A percentile compares a stretch with the other conserved stretches of the same genome.
These are phyloP conservation scores for Penicillium sp. DNA, from an alignment of 2,329 filamentous ascomycete species.

Conservation along the genomic window DNA sequence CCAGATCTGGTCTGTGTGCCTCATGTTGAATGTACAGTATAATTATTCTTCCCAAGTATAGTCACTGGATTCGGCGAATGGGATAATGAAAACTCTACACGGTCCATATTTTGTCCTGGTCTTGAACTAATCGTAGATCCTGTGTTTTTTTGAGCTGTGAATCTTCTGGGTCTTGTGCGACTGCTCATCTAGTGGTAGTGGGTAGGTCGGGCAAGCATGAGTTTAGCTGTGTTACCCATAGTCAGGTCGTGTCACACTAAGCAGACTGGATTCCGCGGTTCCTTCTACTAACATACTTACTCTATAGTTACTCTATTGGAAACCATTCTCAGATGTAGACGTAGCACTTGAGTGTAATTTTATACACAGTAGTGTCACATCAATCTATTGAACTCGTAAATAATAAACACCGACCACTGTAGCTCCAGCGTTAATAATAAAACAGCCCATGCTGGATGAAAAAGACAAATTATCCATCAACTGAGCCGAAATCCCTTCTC, in stretches of 20 bases:
- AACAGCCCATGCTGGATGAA: neutral
- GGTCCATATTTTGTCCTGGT: neutral
- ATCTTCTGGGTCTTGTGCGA: neutral
- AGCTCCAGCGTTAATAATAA: neutral
- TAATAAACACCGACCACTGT: neutral
- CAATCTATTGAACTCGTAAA: neutral
- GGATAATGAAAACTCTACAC: constrained; percentile 14
- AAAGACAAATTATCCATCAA: neutral
- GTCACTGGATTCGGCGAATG: constrained; percentile 14
- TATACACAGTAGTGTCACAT: neutral
- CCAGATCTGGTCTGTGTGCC: constrained; percentile 13
- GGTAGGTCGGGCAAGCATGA: neutral
- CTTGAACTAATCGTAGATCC: neutral
- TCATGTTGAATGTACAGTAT: constrained; percentile 22
- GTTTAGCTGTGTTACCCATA: neutral
- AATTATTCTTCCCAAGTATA: constrained; percentile 13
- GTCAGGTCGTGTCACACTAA: neutral
- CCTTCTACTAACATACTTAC: neutral
- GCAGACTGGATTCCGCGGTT: neutral
- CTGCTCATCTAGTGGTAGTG: neutral
- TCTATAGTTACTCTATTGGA: neutral
- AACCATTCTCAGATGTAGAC: neutral
- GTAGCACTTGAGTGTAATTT: neutral
- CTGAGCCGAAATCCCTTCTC: neutral
- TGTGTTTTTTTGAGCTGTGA: neutral